These are phyloP conservation scores for Gaertneriomyces semiglobifer DNA, from an alignment of 192 early-diverging fungal species.

Conservation along the genomic window DNA sequence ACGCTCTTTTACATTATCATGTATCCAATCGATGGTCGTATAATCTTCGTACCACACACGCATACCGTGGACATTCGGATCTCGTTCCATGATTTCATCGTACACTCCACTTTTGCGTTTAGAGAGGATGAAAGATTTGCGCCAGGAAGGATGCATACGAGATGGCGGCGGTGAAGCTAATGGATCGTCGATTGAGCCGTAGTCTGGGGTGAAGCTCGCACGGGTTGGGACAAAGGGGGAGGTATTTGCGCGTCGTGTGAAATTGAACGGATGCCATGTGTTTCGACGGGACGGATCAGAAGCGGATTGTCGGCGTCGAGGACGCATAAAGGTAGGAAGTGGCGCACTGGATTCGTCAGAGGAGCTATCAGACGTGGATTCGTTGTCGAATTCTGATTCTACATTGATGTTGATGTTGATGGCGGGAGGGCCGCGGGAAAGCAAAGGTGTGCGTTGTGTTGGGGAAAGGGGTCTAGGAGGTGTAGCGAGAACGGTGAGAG, in stretches of 20 bases:
- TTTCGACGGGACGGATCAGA: background rate
- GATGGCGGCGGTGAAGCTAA: background rate
- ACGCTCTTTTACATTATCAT: constrained; percentile 67
- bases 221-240: background rate
- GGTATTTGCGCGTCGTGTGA: background rate
- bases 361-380: background rate
- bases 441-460: background rate
- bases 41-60: constrained; percentile 34
- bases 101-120: constrained; percentile 21
- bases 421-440: background rate
- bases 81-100: background rate
- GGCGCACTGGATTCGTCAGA: background rate
- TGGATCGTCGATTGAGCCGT: background rate
- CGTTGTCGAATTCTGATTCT: background rate
- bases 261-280: constrained; percentile 1
- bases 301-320: background rate
- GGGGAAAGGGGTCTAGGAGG: background rate
- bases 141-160: background rate
- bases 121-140: constrained; percentile 22
- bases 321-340: background rate
- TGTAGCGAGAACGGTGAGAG: background rate
- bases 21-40: constrained; percentile 69
- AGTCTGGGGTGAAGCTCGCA: background rate
- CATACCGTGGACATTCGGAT: constrained; percentile 20
- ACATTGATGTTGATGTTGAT: background rate